Evolutionary conservation across 108 stramenopile species (phyloP).

Genomic region (Schizochytrium sp.): DNA sequence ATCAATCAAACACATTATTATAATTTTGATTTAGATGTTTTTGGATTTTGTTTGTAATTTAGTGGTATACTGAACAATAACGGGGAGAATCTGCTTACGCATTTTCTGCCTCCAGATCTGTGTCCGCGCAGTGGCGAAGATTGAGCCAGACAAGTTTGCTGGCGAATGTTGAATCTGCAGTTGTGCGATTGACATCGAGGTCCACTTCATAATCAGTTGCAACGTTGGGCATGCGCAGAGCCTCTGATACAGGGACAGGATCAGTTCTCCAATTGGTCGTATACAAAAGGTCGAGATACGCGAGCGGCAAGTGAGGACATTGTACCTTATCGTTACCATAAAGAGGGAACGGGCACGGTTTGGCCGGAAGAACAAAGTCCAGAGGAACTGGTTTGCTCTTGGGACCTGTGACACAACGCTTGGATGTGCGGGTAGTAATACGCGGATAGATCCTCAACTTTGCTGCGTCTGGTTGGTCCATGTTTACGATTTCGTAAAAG

Average conservation of each 20-base stretch:
- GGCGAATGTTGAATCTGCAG: neutral
- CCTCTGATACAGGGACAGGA: neutral
- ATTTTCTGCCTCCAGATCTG: no score
- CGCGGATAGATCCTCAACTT: conserved; percentile 55
- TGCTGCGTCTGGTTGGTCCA: neutral
- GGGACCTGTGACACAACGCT: neutral
- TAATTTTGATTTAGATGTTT: neutral
- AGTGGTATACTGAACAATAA: no score
- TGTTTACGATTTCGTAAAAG: conserved; percentile 11
- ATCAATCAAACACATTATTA: neutral
- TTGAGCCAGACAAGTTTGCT: conserved; percentile 34
- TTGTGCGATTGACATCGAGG: neutral
- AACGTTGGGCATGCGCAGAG: neutral
- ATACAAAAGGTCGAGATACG: conserved; percentile 38
- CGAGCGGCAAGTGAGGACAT: conserved; percentile 17
- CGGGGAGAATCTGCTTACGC: no score
- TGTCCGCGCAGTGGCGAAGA: neutral
- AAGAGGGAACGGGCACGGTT: conserved; percentile 21
- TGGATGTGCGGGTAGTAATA: neutral
- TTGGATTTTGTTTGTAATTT: no score
- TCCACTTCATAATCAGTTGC: conserved; percentile 5
- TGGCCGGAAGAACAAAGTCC: neutral
- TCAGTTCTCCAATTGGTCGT: conserved; percentile 26
- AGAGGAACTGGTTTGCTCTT: conserved; percentile 41
- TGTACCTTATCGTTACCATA: conserved; percentile 41